These are phyloP conservation scores for Globisporangium lucens DNA, from an alignment of 352 stramenopile species.

Conservation along the genomic window DNA sequence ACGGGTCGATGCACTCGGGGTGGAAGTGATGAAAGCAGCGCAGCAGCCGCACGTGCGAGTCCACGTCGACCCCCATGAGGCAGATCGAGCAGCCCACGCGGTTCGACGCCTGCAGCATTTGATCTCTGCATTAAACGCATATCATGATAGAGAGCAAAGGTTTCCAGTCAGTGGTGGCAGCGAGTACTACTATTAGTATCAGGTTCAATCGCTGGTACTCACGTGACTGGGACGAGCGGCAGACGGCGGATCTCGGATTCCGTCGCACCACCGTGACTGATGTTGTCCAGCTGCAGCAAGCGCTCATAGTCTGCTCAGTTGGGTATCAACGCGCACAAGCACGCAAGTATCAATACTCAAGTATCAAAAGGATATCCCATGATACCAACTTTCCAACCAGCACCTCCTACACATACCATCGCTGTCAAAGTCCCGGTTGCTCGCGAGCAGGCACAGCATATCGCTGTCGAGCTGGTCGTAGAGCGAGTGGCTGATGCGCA, in stretches of 20 bases:
- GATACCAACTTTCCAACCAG: not conserved
- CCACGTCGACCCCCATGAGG: slow-evolving; percentile 45
- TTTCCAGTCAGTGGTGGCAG: no score
- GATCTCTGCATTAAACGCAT: slow-evolving; percentile 40
- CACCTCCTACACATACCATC: slow-evolving; percentile 20
- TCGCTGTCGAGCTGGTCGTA: slow-evolving; percentile 70
- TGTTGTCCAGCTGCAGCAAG: slow-evolving; percentile 57
- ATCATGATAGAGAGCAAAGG: no score
- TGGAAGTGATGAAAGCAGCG: slow-evolving; percentile 83
- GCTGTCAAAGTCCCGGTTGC: slow-evolving; percentile 65
- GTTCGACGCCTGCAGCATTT: slow-evolving; percentile 57
- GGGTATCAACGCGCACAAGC: not conserved
- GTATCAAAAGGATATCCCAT: no score
- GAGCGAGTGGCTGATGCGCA: slow-evolving; percentile 60
- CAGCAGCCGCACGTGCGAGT: slow-evolving; percentile 52
- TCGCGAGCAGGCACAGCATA: slow-evolving; percentile 57
- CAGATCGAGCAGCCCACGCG: slow-evolving; percentile 62
- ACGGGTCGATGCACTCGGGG: slow-evolving; percentile 67
- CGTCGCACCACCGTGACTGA: slow-evolving; percentile 55
- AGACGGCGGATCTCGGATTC: slow-evolving; percentile 58
- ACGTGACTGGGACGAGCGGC: slow-evolving; percentile 60
- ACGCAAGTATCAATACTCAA: slow-evolving; percentile 8
- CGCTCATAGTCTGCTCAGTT: slow-evolving; percentile 56
- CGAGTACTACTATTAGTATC: no score
- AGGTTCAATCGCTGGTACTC: slow-evolving; percentile 19